These are phyloP conservation scores for Xylaria bambusicola DNA, from an alignment of 495 filamentous ascomycete species.

Conservation along the genomic window DNA sequence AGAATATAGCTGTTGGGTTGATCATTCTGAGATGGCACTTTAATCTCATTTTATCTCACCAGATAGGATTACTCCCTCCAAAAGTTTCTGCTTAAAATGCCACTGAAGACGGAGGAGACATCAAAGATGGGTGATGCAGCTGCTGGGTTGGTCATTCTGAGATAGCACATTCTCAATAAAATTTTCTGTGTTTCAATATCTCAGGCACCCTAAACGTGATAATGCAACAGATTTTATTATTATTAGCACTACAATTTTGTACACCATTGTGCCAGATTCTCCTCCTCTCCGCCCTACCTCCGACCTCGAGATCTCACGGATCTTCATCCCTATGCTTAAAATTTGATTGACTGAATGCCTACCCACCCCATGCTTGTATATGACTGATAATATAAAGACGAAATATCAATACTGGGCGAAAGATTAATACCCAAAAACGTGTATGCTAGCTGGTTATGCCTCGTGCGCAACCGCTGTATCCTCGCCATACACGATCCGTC, in stretches of 20 bases:
- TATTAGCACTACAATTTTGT: constrained; percentile 6
- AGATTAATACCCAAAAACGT: background rate
- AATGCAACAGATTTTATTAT: background rate
- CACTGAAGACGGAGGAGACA: no score
- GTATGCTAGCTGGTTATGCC: background rate
- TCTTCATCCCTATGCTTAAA: background rate
- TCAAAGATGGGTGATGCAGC: no score
- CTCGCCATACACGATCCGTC: constrained; percentile 53
- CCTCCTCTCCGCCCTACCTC: background rate
- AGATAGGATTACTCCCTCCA: no score
- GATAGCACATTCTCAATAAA: no score
- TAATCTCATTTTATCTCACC: no score
- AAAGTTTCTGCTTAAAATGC: no score
- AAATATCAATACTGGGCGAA: background rate
- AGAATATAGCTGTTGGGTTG: no score
- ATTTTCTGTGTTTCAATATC: no score
- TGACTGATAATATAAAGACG: background rate
- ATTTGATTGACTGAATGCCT: no score
- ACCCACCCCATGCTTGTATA: background rate
- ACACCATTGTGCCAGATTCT: background rate
- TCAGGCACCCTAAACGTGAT: no score
- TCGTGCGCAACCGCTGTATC: background rate
- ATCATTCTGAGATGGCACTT: no score
- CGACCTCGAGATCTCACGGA: background rate
- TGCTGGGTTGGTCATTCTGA: no score